These are phyloP conservation scores for Daldinia eschscholtzii DNA, from an alignment of 2,329 filamentous ascomycete genomes.

Conservation along the genomic window DNA sequence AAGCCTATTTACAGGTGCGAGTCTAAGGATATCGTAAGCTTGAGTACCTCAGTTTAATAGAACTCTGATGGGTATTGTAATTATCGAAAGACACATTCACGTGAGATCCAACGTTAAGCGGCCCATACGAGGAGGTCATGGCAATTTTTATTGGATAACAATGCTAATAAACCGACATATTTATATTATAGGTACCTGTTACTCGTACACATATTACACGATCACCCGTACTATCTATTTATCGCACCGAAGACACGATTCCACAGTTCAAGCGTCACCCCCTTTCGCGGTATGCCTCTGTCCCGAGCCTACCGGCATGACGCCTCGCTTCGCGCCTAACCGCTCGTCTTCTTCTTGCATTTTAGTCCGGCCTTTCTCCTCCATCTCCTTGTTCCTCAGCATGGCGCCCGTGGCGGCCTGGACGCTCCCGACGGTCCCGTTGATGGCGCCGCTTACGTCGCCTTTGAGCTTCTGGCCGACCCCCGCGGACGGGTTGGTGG, in stretches of 20 bases:
- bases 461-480: constrained; percentile 47
- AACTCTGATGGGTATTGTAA: too few species aligned
- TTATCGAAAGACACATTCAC: too few species aligned
- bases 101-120: too few species aligned
- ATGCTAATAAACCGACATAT: not conserved
- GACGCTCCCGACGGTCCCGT: constrained; percentile 41
- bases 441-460: constrained; percentile 43
- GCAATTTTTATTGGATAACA: too few species aligned
- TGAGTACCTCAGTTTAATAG: too few species aligned
- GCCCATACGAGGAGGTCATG: too few species aligned
- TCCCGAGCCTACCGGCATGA: constrained; percentile 44
- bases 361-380: constrained; percentile 44
- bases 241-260: not conserved
- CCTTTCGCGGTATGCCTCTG: constrained; percentile 29
- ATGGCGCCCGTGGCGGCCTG: constrained; percentile 43
- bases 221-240: not conserved
- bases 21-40: too few species aligned
- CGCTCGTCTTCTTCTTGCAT: constrained; percentile 48
- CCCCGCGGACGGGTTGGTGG: constrained; percentile 40
- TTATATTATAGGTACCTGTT: too few species aligned
- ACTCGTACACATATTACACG: not conserved
- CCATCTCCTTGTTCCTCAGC: constrained; percentile 41
- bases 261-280: not conserved
- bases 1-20: too few species aligned
- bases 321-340: constrained; percentile 44